phyloP scores from a whole-genome alignment of 176 grass and related monocot genomes.

The Zizania latifolia region DNA sequence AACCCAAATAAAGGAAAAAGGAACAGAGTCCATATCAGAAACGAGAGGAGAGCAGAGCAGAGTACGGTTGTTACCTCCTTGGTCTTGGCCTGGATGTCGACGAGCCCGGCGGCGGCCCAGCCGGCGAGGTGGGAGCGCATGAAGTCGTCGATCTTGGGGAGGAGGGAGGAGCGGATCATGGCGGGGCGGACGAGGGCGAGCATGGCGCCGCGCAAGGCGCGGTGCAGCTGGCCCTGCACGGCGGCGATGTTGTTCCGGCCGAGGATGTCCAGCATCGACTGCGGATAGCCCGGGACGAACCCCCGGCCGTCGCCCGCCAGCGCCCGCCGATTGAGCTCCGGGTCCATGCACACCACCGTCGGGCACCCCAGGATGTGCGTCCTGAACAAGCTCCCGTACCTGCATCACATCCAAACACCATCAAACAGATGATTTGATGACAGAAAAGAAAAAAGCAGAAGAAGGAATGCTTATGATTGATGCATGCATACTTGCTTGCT shows the following conservation, averaged over 20 bases:
- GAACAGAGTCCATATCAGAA: too few relatives aligned
- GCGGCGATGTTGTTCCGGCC: slow-evolving; percentile 86
- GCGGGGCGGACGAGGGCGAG: slow-evolving; percentile 51
- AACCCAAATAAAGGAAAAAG: too few relatives aligned
- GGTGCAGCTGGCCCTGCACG: slow-evolving; percentile 75
- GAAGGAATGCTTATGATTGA: not conserved
- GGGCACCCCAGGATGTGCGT: slow-evolving; percentile 97
- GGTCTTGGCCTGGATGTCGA: slow-evolving; percentile 94
- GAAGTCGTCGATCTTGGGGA: slow-evolving; percentile 87
- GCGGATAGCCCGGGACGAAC: slow-evolving; percentile 86
- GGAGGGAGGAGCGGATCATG: slow-evolving; percentile 58
- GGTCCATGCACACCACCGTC: slow-evolving; percentile 94
- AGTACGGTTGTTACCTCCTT: slow-evolving; percentile 60
- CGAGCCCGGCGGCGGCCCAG: slow-evolving; percentile 41
- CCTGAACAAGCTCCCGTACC: slow-evolving; percentile 86
- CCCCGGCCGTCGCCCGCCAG: slow-evolving; percentile 64
- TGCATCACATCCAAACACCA: not conserved
- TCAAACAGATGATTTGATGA: too few relatives aligned
- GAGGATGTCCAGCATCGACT: slow-evolving; percentile 91
- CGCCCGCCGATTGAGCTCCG: slow-evolving; percentile 72
- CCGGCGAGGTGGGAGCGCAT: slow-evolving; percentile 56
- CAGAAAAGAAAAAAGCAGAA: not conserved
- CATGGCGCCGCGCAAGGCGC: slow-evolving; percentile 73
- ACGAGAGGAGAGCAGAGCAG: not conserved
- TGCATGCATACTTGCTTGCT: not conserved